These are phyloP conservation scores for Seminavis robusta DNA, from an alignment of 108 stramenopile species.

Conservation along the genomic window DNA sequence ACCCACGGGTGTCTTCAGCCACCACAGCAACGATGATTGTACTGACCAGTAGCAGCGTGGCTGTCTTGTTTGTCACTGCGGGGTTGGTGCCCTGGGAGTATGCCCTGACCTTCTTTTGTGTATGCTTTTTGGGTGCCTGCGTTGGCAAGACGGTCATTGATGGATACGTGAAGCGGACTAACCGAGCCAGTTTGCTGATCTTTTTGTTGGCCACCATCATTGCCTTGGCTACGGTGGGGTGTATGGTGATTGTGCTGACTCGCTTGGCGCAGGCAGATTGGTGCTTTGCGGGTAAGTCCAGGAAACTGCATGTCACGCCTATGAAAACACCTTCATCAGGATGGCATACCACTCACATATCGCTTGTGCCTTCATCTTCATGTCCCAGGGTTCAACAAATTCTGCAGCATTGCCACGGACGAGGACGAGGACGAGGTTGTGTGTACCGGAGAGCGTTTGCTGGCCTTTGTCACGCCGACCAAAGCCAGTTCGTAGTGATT, in stretches of 20 bases:
- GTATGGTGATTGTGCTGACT: constrained; percentile 44
- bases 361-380: no score
- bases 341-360: no score
- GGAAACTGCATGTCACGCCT: no score
- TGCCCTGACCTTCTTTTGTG: constrained; percentile 52
- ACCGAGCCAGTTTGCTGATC: constrained; percentile 45
- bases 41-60: constrained; percentile 63
- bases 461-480: no score
- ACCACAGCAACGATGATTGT: constrained; percentile 75
- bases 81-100: constrained; percentile 64
- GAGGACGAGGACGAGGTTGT: no score
- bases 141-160: constrained; percentile 63
- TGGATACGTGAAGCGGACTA: constrained; percentile 55
- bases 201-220: constrained; percentile 53
- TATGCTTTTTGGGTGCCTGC: constrained; percentile 54
- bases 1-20: constrained; percentile 60
- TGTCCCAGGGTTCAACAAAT: constrained; percentile 56
- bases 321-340: no score
- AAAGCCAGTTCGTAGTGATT: no score
- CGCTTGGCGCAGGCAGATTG: constrained; percentile 32
- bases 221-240: constrained; percentile 49
- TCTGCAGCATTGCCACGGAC: constrained; percentile 32
- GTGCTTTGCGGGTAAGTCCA: constrained; percentile 54
- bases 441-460: no score
- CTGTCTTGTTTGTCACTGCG: constrained; percentile 57